phyloP scores from a whole-genome alignment of 768 basidiomycete species.

The Harrya chromipes region DNA sequence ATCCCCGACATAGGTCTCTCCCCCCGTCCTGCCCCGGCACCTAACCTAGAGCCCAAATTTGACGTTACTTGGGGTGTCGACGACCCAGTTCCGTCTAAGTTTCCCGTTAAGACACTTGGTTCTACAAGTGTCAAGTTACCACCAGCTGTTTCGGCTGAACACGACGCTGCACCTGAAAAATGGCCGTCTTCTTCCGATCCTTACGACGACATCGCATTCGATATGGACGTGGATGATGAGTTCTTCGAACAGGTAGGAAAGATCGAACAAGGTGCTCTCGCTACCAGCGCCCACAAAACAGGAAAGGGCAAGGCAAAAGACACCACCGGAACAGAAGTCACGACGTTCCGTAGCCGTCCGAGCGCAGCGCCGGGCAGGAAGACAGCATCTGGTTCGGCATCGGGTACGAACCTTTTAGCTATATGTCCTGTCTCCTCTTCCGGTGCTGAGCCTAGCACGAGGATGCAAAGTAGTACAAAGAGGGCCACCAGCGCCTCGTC shows the following conservation, averaged over 20 bases:
- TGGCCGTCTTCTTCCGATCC: constrained; percentile 23
- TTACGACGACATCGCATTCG: constrained; percentile 35
- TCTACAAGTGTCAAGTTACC: constrained; percentile 10
- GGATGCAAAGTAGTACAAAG: constrained; percentile 5
- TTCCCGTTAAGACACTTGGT: constrained; percentile 1
- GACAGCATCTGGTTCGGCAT: constrained; percentile 1
- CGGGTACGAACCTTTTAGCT: constrained; percentile 18
- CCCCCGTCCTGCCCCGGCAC: constrained; percentile 28
- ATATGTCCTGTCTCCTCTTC: constrained; percentile 5
- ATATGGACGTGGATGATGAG: constrained; percentile 36
- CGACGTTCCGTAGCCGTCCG: background rate
- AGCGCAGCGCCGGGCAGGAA: constrained; percentile 4
- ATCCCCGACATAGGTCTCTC: constrained; percentile 26
- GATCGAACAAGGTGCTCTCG: constrained; percentile 23
- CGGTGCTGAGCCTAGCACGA: constrained; percentile 15
- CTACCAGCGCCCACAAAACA: constrained; percentile 9
- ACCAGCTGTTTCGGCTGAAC: background rate
- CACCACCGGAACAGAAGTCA: background rate
- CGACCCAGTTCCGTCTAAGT: constrained; percentile 23
- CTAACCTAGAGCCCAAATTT: constrained; percentile 17
- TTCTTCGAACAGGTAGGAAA: constrained; percentile 39
- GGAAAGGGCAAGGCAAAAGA: constrained; percentile 22
- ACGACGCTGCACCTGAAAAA: constrained; percentile 3
- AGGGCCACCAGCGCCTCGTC: constrained; percentile 14
- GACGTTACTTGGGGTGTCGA: constrained; percentile 31